A percentile compares a stretch with the other conserved stretches of the same genome.
Evolutionary conservation across 148 eudicot genomes (phyloP).

Genomic region (Rhododendron vialii): DNA sequence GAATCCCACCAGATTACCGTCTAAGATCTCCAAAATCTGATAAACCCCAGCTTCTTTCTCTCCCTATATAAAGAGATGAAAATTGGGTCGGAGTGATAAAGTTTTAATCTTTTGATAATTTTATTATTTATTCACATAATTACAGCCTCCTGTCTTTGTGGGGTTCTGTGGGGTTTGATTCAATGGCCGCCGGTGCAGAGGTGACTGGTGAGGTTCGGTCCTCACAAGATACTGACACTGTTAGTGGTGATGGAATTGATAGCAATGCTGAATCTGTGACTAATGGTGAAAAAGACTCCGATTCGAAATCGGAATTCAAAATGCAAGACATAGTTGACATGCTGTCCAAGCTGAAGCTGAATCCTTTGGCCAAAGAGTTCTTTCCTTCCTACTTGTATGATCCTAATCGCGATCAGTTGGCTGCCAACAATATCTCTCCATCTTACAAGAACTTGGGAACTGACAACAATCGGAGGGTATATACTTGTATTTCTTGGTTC

Average conservation of each 20-base stretch:
- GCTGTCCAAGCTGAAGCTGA: conserved; percentile 62
- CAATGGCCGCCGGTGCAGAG: conserved; percentile 36
- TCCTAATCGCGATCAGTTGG: conserved; percentile 36
- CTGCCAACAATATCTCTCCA: conserved; percentile 24
- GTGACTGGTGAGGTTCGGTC: conserved; percentile 44
- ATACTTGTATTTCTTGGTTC: conserved; percentile 10
- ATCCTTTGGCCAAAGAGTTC: conserved; percentile 88
- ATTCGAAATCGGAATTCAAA: conserved; percentile 54
- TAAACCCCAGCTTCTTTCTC: conserved; percentile 10
- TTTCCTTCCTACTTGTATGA: conserved; percentile 45
- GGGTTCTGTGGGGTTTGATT: conserved; percentile 26
- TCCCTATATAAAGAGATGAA: conserved; percentile 3
- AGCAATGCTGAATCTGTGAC: conserved; percentile 1
- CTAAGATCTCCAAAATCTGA: conserved; percentile 14
- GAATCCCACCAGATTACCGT: conserved; percentile 2
- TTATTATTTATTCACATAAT: not conserved
- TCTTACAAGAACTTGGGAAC: conserved; percentile 31
- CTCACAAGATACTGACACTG: conserved; percentile 19
- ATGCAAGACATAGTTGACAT: conserved; percentile 59
- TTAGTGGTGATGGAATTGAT: not conserved
- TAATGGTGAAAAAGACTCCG: conserved; percentile 27
- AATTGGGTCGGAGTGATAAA: not conserved
- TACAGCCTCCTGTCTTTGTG: conserved; percentile 5
- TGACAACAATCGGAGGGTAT: conserved; percentile 79
- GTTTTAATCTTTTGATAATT: not conserved